Conservation (phyloP, 1,284 basidiomycete species). For the Puccinia triticina region DNA sequence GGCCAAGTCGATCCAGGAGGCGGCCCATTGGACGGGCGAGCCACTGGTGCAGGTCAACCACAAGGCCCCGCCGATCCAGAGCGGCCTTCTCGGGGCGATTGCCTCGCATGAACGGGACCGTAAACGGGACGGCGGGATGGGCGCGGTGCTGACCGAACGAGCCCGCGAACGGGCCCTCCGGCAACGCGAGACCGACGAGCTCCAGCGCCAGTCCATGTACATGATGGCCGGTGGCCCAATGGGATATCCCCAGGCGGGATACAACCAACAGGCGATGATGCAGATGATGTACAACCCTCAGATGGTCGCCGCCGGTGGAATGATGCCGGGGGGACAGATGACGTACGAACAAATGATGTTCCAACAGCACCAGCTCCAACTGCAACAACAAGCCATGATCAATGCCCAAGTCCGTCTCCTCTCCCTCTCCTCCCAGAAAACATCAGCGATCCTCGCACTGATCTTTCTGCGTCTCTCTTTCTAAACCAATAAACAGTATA, state of each 20-base stretch:
- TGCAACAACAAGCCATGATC: constrained; percentile 50
- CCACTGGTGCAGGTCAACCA: constrained; percentile 89
- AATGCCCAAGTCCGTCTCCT: constrained; percentile 24
- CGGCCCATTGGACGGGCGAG: constrained; percentile 83
- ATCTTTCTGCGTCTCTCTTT: constrained; percentile 92
- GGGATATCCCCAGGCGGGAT: background rate
- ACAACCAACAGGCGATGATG: background rate
- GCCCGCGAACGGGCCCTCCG: constrained; percentile 74
- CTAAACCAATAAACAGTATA: constrained; percentile 61
- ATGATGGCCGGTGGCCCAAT: background rate
- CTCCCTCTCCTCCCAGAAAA: background rate
- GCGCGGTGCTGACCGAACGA: constrained; percentile 88
- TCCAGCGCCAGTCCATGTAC: constrained; percentile 34
- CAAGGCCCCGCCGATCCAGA: constrained; percentile 92
- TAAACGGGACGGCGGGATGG: constrained; percentile 89
- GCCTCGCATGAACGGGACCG: constrained; percentile 91
- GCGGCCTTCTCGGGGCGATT: constrained; percentile 91
- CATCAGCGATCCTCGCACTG: constrained; percentile 66
- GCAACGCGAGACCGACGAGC: constrained; percentile 43
- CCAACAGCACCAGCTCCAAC: constrained; percentile 50
- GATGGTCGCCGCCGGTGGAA: constrained; percentile 16
- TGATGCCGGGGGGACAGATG: background rate
- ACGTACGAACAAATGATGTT: constrained; percentile 47
- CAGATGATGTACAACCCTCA: constrained; percentile 47
- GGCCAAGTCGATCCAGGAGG: constrained; percentile 89